Evolutionary conservation across 1,284 basidiomycete species (phyloP).

Genomic region (Trichosporon ovoides): DNA sequence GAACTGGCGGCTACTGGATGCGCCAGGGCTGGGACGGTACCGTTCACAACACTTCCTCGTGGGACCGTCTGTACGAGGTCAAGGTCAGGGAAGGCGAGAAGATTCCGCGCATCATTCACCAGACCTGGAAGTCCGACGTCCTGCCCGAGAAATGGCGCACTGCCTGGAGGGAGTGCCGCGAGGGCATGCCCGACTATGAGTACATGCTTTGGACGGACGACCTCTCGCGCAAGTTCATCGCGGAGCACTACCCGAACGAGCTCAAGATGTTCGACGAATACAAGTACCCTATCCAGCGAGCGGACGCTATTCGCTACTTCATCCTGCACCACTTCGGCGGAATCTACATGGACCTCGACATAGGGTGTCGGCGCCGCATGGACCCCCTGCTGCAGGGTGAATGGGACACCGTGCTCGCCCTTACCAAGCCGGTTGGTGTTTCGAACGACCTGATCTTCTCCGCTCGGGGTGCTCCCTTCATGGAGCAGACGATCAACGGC

Average conservation of each 20-base stretch:
- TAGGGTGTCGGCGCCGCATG: slow-evolving; percentile 84
- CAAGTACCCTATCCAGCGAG: slow-evolving; percentile 89
- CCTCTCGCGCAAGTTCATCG: slow-evolving; percentile 81
- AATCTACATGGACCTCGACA: slow-evolving; percentile 93
- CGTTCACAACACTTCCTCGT: slow-evolving; percentile 34
- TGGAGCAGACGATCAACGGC: slow-evolving; percentile 87
- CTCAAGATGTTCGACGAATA: slow-evolving; percentile 88
- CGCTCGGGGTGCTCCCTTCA: slow-evolving; percentile 77
- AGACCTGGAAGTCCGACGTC: slow-evolving; percentile 93
- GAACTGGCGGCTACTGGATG: slow-evolving; percentile 47
- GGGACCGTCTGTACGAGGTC: slow-evolving; percentile 43
- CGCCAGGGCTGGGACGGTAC: slow-evolving; percentile 41
- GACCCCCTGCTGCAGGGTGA: slow-evolving; percentile 71
- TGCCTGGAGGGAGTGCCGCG: slow-evolving; percentile 71
- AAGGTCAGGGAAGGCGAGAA: slow-evolving; percentile 53
- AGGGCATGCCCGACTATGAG: slow-evolving; percentile 91
- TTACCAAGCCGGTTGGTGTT: slow-evolving; percentile 92
- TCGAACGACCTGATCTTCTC: slow-evolving; percentile 97
- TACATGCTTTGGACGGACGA: slow-evolving; percentile 98
- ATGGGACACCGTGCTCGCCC: slow-evolving; percentile 85
- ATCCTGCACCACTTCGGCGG: slow-evolving; percentile 93
- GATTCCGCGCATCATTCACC: slow-evolving; percentile 90
- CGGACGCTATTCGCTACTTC: slow-evolving; percentile 97
- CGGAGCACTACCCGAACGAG: slow-evolving; percentile 83
- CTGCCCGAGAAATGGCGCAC: slow-evolving; percentile 78